Percentiles rank a stretch among this genome's conserved stretches.
phyloP scores from a whole-genome alignment of 2,329 filamentous ascomycete genomes.

The Penicillium crustosum region DNA sequence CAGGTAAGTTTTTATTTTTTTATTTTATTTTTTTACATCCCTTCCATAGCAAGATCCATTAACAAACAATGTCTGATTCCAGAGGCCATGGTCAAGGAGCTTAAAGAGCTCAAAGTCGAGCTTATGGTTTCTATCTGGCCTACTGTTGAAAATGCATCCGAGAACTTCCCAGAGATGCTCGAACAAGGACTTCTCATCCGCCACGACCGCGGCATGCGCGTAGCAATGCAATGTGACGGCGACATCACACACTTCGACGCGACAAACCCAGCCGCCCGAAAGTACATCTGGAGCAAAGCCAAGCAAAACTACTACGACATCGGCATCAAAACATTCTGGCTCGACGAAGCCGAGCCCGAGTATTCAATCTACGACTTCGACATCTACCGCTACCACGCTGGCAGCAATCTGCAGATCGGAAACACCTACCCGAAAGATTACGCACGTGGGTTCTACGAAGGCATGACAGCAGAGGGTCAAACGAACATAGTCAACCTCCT shows the following conservation, averaged over 20 bases:
- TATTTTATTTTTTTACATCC: neutral
- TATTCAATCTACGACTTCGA: constrained; percentile 67
- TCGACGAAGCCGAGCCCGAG: constrained; percentile 69
- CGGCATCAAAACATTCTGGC: constrained; percentile 66
- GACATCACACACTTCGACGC: constrained; percentile 63
- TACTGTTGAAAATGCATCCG: constrained; percentile 59
- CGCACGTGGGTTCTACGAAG: constrained; percentile 60
- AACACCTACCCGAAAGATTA: constrained; percentile 63
- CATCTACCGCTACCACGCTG: constrained; percentile 61
- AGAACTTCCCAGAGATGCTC: constrained; percentile 63
- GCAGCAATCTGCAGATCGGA: constrained; percentile 56
- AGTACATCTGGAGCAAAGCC: constrained; percentile 60
- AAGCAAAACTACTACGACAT: constrained; percentile 62
- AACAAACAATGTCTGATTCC: neutral
- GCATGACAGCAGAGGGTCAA: constrained; percentile 55
- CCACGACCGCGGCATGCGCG: constrained; percentile 59
- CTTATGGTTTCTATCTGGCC: constrained; percentile 72
- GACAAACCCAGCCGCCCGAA: constrained; percentile 60
- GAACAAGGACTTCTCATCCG: constrained; percentile 61
- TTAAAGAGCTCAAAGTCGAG: constrained; percentile 59
- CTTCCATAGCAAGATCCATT: neutral
- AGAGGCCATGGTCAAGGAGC: constrained; percentile 64
- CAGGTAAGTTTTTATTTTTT: constrained; percentile 40
- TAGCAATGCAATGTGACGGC: constrained; percentile 60
- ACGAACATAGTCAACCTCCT: constrained; percentile 60